These are phyloP conservation scores for Phycomyces nitens DNA, from an alignment of 192 early-diverging fungal species.

Conservation along the genomic window DNA sequence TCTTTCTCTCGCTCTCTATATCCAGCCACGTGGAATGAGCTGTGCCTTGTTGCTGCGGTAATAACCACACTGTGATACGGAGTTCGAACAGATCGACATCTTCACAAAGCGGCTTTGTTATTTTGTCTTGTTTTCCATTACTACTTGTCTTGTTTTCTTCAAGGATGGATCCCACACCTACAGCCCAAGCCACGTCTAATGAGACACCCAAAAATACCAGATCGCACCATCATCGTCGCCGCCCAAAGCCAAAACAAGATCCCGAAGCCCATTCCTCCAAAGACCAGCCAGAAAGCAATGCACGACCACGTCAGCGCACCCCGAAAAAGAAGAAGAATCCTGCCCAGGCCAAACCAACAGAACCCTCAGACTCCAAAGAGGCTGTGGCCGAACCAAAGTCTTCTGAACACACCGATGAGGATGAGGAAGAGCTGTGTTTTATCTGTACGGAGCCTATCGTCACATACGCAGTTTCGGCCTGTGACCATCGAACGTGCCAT, in stretches of 20 bases:
- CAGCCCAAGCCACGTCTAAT: too few relatives aligned
- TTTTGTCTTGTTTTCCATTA: too few relatives aligned
- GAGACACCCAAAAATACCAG: too few relatives aligned
- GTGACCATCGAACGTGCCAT: conserved; percentile 93
- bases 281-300: neutral
- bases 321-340: conserved; percentile 3
- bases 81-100: too few relatives aligned
- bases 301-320: neutral
- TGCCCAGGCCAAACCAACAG: conserved; percentile 3
- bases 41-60: too few relatives aligned
- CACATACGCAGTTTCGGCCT: conserved; percentile 80
- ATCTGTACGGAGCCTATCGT: conserved; percentile 86
- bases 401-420: conserved; percentile 32
- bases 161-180: too few relatives aligned
- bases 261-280: neutral
- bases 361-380: conserved; percentile 1
- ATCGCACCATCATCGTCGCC: neutral
- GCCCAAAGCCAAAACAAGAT: neutral
- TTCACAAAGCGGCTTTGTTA: too few relatives aligned
- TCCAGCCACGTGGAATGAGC: too few relatives aligned
- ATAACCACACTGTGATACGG: too few relatives aligned
- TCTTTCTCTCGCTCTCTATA: too few relatives aligned
- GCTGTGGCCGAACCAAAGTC: neutral
- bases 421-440: conserved; percentile 59
- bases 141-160: too few relatives aligned